These are phyloP conservation scores for Harringtonia lauricola DNA, from an alignment of 2,329 filamentous ascomycete species.

Conservation along the genomic window DNA sequence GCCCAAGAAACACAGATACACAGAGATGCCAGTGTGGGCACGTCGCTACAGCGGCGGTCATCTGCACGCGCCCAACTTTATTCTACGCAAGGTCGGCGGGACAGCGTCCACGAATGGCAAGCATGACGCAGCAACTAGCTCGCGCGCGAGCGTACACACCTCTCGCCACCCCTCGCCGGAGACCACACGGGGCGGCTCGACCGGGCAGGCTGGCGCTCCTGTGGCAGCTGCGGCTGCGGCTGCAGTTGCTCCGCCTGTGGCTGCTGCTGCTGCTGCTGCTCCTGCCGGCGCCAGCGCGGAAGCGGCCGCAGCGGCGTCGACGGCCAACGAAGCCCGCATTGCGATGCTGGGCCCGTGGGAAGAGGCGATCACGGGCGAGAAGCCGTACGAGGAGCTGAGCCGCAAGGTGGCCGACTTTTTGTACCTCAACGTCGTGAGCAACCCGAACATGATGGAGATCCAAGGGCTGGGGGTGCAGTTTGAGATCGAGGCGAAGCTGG, in stretches of 20 bases:
- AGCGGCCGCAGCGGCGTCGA: conserved; percentile 13
- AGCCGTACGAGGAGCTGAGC: conserved; percentile 65
- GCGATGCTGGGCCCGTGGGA: conserved; percentile 48
- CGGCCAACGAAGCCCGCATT: conserved; percentile 8
- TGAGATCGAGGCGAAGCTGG: conserved; percentile 91
- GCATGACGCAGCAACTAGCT: conserved; percentile 17
- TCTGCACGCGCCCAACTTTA: conserved; percentile 32
- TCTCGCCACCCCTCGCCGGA: conserved; percentile 33
- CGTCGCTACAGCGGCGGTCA: conserved; percentile 25
- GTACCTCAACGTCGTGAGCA: conserved; percentile 57
- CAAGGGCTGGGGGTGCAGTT: conserved; percentile 58
- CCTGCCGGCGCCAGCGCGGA: conserved; percentile 12
- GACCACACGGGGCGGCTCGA: conserved; percentile 10
- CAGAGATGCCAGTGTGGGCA: conserved; percentile 36
- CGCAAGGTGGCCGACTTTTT: conserved; percentile 72
- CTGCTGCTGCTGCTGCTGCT: conserved; percentile 12
- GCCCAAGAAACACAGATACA: conserved; percentile 28
- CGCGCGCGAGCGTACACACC: conserved; percentile 29
- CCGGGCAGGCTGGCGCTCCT: too few relatives aligned
- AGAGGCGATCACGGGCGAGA: conserved; percentile 55
- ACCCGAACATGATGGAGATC: conserved; percentile 54
- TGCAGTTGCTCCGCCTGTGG: conserved; percentile 13
- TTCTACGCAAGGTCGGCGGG: conserved; percentile 28
- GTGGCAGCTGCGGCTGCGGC: conserved; percentile 12
- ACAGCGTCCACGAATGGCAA: conserved; percentile 27